Percentiles rank a stretch among this genome's conserved stretches.
phyloP scores from a whole-genome alignment of 345 rosid species.

The Lumnitzera racemosa region DNA sequence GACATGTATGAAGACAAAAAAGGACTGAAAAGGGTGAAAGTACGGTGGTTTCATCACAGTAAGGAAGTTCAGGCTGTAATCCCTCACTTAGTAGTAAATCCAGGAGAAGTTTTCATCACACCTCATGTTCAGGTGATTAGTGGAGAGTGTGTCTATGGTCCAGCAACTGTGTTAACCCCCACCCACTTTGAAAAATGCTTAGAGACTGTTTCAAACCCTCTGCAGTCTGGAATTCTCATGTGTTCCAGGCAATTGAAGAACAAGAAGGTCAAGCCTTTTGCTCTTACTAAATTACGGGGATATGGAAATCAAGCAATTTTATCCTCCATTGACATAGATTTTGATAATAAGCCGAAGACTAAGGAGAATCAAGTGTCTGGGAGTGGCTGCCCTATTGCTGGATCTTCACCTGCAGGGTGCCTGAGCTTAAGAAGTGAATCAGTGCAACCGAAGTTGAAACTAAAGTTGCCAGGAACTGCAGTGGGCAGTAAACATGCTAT shows the following conservation, averaged over 20 bases:
- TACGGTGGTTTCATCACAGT: constrained; percentile 38
- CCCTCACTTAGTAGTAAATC: constrained; percentile 22
- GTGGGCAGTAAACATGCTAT: constrained; percentile 5
- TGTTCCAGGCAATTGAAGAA: constrained; percentile 37
- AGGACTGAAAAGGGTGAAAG: constrained; percentile 43
- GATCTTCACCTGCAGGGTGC: constrained; percentile 6
- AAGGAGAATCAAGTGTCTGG: constrained; percentile 8
- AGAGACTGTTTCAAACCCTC: constrained; percentile 11
- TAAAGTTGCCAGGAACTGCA: constrained; percentile 20
- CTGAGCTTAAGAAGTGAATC: constrained; percentile 4
- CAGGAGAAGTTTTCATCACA: constrained; percentile 37
- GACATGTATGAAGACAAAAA: constrained; percentile 46
- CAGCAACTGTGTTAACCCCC: constrained; percentile 39
- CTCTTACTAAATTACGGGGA: constrained; percentile 38
- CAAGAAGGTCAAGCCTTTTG: constrained; percentile 34
- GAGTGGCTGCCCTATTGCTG: constrained; percentile 11
- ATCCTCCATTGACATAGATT: constrained; percentile 12
- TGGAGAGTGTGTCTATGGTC: constrained; percentile 33
- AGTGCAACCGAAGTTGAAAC: constrained; percentile 21
- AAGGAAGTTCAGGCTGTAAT: constrained; percentile 23
- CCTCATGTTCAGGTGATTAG: constrained; percentile 35
- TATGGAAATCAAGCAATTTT: constrained; percentile 35
- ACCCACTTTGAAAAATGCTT: constrained; percentile 26
- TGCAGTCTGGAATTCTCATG: constrained; percentile 16
- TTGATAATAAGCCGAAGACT: constrained; percentile 12